These are phyloP conservation scores for Cladochytrium replicatum DNA, from an alignment of 192 early-diverging fungal genomes.

Conservation along the genomic window DNA sequence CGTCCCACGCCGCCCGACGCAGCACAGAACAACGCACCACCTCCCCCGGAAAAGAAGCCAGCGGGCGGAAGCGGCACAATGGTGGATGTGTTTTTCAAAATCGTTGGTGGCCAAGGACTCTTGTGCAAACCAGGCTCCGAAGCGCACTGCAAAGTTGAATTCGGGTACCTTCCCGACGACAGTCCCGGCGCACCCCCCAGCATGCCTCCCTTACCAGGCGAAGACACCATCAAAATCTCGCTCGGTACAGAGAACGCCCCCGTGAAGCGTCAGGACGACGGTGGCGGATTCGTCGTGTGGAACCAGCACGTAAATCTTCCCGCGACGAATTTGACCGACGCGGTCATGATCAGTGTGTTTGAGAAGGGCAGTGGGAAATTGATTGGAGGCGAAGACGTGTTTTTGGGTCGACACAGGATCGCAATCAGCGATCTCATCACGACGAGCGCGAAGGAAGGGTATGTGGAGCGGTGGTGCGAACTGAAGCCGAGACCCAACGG, in stretches of 20 bases:
- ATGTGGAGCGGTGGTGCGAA: constrained; percentile 5
- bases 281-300: constrained; percentile 4
- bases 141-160: constrained; percentile 14
- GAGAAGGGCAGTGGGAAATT: no score
- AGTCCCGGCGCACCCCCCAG: neutral
- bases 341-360: constrained; percentile 7
- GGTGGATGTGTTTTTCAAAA: constrained; percentile 6
- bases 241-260: constrained; percentile 1
- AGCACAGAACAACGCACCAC: neutral
- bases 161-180: constrained; percentile 6
- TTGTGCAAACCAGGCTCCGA: neutral
- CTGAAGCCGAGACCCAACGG: constrained; percentile 9
- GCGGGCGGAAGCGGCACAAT: neutral
- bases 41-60: neutral
- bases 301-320: constrained; percentile 14
- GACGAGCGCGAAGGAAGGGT: constrained; percentile 6
- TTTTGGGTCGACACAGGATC: constrained; percentile 3
- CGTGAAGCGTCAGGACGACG: no score
- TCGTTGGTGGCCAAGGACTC: constrained; percentile 11
- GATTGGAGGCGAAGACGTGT: constrained; percentile 7
- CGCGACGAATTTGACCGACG: constrained; percentile 14
- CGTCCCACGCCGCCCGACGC: no score
- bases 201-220: no score
- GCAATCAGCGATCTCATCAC: constrained; percentile 6
- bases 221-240: constrained; percentile 1